These are phyloP conservation scores for Aspergillus sp. DNA, from an alignment of 2,329 filamentous ascomycete species.

Conservation along the genomic window DNA sequence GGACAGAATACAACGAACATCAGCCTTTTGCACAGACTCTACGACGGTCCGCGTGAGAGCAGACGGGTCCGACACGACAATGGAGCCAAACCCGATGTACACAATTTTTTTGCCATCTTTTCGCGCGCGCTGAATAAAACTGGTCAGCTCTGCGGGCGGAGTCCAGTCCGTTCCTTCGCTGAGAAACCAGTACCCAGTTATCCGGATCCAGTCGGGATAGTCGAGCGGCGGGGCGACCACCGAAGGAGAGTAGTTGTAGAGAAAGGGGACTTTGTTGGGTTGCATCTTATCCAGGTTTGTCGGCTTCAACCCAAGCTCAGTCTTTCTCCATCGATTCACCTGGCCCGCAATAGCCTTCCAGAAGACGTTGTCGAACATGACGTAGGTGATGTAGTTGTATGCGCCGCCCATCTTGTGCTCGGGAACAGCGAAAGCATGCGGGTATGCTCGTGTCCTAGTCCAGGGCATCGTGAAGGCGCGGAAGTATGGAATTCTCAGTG, in stretches of 20 bases:
- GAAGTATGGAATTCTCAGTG: conserved; percentile 90
- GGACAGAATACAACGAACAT: conserved; percentile 89
- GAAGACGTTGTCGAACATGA: conserved; percentile 95
- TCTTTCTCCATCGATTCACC: conserved; percentile 89
- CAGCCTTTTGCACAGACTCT: conserved; percentile 84
- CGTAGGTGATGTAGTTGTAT: conserved; percentile 93
- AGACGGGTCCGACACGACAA: conserved; percentile 85
- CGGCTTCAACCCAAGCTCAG: conserved; percentile 71
- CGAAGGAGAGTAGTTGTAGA: conserved; percentile 94
- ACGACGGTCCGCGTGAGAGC: conserved; percentile 91
- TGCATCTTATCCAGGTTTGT: conserved; percentile 90
- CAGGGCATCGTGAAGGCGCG: conserved; percentile 98
- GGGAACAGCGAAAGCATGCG: conserved; percentile 91
- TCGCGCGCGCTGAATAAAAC: conserved; percentile 82
- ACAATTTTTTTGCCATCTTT: conserved; percentile 85
- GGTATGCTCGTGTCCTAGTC: conserved; percentile 93
- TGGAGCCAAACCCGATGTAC: conserved; percentile 95
- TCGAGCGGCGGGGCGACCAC: conserved; percentile 94
- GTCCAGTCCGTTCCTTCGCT: conserved; percentile 71
- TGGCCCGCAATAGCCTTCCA: conserved; percentile 92
- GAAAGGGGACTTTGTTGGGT: conserved; percentile 93
- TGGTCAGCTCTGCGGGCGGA: conserved; percentile 71
- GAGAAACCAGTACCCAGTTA: conserved; percentile 98
- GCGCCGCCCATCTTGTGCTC: conserved; percentile 91
- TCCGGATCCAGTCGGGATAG: conserved; percentile 95